Base-by-base conservation (phyloP, 2,329 filamentous ascomycete genomes). In the Claviceps spartinae region DNA sequence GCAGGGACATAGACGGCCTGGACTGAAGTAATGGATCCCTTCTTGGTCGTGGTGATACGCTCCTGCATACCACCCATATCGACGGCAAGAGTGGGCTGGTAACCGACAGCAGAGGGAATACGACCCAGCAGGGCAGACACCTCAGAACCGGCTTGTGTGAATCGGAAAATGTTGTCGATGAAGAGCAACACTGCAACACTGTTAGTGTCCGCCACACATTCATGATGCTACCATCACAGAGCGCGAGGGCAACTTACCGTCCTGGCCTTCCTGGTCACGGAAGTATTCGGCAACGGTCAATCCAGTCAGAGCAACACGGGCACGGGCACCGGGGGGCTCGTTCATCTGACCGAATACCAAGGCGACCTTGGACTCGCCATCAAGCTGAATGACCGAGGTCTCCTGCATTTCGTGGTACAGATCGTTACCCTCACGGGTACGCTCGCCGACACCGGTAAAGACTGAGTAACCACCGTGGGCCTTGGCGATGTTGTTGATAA, bases 401-500 rank as follows among this genome's bases (percentile, higher is more conserved):
- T 98, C 91, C 81, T 97, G 93, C 93, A 98, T 98, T 83, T 98
- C 93, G 79, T 98, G 91, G 86, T 98, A 98, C 81, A 98, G 76
- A 85, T 98, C 93, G 84, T 98, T 98, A 83, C 93, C 93, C 85
- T 98, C 93, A 88, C 93, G 93, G 71, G 93, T 98, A 81, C 93
- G 91, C 86, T 98, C 93, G 73, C 93, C 93, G 76, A 98, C 93
- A 91, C 93, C 93, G 71, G 89, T 95, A 86, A 98, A 98, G 72
- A 98, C 93, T 63, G 93, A 98, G 87, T 95, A 98, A 95, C 93
- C 93, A 95, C 93, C 93, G 81, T 98, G 93, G 65, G 93, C 93
- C 84, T 97, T 97, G 77, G 93, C 93, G 71, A 98, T 97, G 86
- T 98, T 98, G 89, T 98, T 98, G 80, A 98, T 98, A 71, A 98